Conservation (phyloP, 2,329 filamentous ascomycete species). For the Geosmithia flava region DNA sequence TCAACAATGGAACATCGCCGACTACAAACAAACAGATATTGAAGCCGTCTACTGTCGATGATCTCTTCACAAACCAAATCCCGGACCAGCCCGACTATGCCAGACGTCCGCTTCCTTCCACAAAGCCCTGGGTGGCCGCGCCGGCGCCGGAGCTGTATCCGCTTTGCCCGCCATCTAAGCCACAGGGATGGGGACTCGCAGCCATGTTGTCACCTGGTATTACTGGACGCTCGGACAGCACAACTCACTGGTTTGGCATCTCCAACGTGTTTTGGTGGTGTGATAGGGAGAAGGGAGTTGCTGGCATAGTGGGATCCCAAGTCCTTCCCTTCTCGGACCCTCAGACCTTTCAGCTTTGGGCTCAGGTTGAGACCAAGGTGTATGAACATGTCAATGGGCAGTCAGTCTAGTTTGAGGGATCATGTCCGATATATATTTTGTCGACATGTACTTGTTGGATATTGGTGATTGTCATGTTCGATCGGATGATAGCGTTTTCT, state of each 20-base stretch:
- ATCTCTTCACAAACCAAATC: constrained; percentile 50
- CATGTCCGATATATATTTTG: no score
- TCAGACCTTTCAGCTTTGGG: no score
- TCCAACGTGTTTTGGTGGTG: constrained; percentile 46
- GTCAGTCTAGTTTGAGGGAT: no score
- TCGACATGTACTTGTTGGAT: no score
- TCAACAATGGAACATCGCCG: no score
- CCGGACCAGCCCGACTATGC: constrained; percentile 34
- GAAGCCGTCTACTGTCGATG: constrained; percentile 37
- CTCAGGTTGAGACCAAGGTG: no score
- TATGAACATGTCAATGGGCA: no score
- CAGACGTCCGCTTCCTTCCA: constrained; percentile 21
- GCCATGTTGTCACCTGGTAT: constrained; percentile 32
- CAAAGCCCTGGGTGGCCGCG: constrained; percentile 29
- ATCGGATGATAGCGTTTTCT: no score
- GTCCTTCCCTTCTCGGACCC: constrained; percentile 27
- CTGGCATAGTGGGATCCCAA: constrained; percentile 29
- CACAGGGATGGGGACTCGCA: constrained; percentile 47
- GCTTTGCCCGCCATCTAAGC: constrained; percentile 20
- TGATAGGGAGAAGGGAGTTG: constrained; percentile 41
- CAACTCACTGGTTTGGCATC: constrained; percentile 40
- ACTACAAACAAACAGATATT: constrained; percentile 30
- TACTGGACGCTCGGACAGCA: constrained; percentile 33
- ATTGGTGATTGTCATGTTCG: no score
- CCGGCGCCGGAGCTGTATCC: constrained; percentile 32